These are phyloP conservation scores for Nadsonia fulvescens DNA, from an alignment of 805 yeast species.

Conservation along the genomic window DNA sequence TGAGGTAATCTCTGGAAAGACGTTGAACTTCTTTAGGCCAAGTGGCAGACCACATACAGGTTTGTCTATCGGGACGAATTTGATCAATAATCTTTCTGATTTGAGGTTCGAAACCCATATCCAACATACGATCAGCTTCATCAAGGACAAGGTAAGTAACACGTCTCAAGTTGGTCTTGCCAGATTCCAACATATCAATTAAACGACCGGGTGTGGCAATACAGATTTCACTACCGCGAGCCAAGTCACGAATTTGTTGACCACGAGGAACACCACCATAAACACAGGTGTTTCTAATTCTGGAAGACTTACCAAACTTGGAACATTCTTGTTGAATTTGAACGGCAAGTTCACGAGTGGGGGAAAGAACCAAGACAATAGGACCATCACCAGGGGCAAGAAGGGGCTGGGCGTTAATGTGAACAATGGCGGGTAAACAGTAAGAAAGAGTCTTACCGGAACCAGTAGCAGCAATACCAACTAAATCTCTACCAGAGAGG, in stretches of 20 bases:
- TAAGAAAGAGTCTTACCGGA: slow-evolving; percentile 96
- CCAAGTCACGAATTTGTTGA: slow-evolving; percentile 88
- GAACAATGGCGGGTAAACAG: slow-evolving; percentile 93
- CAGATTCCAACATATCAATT: slow-evolving; percentile 90
- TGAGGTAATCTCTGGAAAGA: slow-evolving; percentile 77
- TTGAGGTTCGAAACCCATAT: slow-evolving; percentile 99
- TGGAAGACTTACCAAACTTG: slow-evolving; percentile 79
- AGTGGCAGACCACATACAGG: slow-evolving; percentile 99
- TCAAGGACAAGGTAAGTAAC: slow-evolving; percentile 93
- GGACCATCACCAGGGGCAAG: slow-evolving; percentile 94
- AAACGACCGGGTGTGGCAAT: slow-evolving; percentile 99
- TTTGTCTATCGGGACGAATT: slow-evolving; percentile 98
- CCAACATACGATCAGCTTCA: slow-evolving; percentile 99
- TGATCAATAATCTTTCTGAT: slow-evolving; percentile 95
- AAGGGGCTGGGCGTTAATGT: slow-evolving; percentile 94
- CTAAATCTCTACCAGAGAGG: slow-evolving; percentile 93
- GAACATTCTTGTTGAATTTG: slow-evolving; percentile 94
- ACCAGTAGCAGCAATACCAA: slow-evolving; percentile 98
- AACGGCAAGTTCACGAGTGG: slow-evolving; percentile 97
- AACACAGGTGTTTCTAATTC: slow-evolving; percentile 85
- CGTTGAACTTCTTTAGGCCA: slow-evolving; percentile 98
- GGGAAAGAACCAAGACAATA: slow-evolving; percentile 84
- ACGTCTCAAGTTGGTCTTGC: slow-evolving; percentile 87
- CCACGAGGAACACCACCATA: slow-evolving; percentile 99
- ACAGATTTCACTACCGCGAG: slow-evolving; percentile 87